Evolutionary conservation across 2,329 filamentous ascomycete species (phyloP).

Genomic region (Iodosphaeria phyllophila): DNA sequence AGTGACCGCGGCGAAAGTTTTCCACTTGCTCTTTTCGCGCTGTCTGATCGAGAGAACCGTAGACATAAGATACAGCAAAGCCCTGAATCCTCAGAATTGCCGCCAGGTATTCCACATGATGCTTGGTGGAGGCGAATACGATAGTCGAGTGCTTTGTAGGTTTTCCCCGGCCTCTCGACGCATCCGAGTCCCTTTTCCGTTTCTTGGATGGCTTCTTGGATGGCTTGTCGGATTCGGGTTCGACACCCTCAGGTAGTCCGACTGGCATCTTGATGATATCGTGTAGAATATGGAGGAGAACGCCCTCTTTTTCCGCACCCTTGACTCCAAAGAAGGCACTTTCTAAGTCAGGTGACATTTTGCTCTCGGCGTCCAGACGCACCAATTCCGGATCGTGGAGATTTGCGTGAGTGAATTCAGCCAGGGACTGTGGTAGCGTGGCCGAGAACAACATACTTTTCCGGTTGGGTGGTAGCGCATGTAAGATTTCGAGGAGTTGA

Average conservation of each 20-base stretch:
- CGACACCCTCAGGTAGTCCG: slow-evolving; percentile 36
- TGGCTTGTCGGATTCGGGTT: slow-evolving; percentile 24
- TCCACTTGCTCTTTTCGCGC: slow-evolving; percentile 85
- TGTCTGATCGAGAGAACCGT: slow-evolving; percentile 85
- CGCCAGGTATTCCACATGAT: slow-evolving; percentile 88
- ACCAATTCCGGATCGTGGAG: slow-evolving; percentile 83
- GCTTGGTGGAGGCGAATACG: slow-evolving; percentile 85
- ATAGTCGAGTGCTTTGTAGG: slow-evolving; percentile 88
- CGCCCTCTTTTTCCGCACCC: slow-evolving; percentile 82
- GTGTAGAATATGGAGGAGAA: slow-evolving; percentile 71
- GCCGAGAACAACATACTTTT: slow-evolving; percentile 93
- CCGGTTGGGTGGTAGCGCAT: slow-evolving; percentile 64
- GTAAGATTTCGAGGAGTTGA: slow-evolving; percentile 81
- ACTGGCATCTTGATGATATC: slow-evolving; percentile 83
- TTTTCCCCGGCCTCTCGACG: slow-evolving; percentile 39
- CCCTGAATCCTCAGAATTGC: slow-evolving; percentile 63
- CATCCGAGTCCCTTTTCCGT: slow-evolving; percentile 44
- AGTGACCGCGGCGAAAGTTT: slow-evolving; percentile 66
- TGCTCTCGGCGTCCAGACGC: slow-evolving; percentile 81
- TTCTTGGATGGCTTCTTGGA: slow-evolving; percentile 43
- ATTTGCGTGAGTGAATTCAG: slow-evolving; percentile 89
- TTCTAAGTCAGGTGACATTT: slow-evolving; percentile 89
- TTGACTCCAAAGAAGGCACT: slow-evolving; percentile 92
- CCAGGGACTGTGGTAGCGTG: slow-evolving; percentile 79
- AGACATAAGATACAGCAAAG: slow-evolving; percentile 84